phyloP scores from a whole-genome alignment of 306 rosid genomes.

The Corylus avellana region DNA sequence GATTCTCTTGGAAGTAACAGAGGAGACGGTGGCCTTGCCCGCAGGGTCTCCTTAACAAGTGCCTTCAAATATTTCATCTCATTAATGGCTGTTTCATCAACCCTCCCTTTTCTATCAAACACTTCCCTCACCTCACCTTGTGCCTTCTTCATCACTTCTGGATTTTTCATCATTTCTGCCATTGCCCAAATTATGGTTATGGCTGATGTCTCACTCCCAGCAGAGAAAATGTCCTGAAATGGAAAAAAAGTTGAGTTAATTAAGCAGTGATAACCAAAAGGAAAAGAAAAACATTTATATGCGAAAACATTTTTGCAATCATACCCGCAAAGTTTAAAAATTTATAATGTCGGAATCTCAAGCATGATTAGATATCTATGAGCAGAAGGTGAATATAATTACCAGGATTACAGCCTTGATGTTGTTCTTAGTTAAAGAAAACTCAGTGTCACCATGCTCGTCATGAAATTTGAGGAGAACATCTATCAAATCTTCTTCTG shows the following conservation, averaged over 20 bases:
- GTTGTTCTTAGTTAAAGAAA: slow-evolving; percentile 8
- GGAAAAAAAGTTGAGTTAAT: no score
- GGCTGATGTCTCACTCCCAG: slow-evolving; percentile 39
- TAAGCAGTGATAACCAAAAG: no score
- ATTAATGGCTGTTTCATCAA: no score
- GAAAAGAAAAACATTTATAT: no score
- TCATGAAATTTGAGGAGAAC: slow-evolving; percentile 29
- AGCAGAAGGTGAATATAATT: neutral
- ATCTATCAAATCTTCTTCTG: slow-evolving; percentile 28
- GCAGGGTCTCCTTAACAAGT: slow-evolving; percentile 37
- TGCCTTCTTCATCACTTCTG: slow-evolving; percentile 35
- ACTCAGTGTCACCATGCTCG: neutral
- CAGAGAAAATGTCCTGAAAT: slow-evolving; percentile 34
- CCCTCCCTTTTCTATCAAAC: slow-evolving; percentile 9
- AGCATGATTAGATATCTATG: no score
- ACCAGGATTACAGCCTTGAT: slow-evolving; percentile 35
- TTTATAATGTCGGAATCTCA: no score
- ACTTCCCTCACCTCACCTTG: slow-evolving; percentile 40
- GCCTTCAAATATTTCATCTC: slow-evolving; percentile 10
- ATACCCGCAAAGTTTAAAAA: no score
- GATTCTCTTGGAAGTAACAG: slow-evolving; percentile 31
- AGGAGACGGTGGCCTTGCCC: slow-evolving; percentile 24
- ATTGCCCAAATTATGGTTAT: slow-evolving; percentile 30
- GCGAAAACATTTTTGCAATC: no score
- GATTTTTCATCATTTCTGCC: slow-evolving; percentile 46